These are phyloP conservation scores for Cystobasidiaceae sp. DNA, from an alignment of 1,284 basidiomycete genomes.

Conservation along the genomic window DNA sequence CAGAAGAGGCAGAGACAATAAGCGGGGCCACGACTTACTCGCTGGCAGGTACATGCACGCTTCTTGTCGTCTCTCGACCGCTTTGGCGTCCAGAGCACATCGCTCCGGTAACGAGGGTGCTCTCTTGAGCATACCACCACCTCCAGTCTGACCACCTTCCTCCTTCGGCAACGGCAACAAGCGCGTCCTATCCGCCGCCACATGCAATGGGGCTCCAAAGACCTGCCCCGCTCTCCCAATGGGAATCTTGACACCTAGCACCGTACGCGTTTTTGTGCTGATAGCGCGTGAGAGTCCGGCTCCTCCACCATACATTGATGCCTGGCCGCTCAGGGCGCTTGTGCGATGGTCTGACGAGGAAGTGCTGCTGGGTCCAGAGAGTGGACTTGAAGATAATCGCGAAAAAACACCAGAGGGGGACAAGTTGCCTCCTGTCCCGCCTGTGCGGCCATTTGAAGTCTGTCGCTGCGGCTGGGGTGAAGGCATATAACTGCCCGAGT, in stretches of 20 bases:
- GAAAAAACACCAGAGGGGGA: no score
- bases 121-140: background rate
- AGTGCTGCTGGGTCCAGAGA: no score
- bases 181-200: conserved; percentile 19
- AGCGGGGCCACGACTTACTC: no score
- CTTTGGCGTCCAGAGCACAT: background rate
- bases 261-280: background rate
- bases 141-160: background rate
- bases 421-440: no score
- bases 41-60: conserved; percentile 20
- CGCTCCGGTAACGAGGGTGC: background rate
- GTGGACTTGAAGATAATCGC: no score
- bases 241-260: conserved; percentile 4
- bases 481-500: no score
- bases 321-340: no score
- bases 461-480: no score
- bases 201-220: conserved; percentile 22
- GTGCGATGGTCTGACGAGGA: no score
- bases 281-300: background rate
- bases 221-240: conserved; percentile 22
- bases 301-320: no score
- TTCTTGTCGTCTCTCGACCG: conserved; percentile 2
- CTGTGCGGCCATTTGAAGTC: no score
- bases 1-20: no score
- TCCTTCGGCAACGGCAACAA: background rate